These are phyloP conservation scores for Pichia rugopelliculosa DNA, from an alignment of 805 yeast species.

Conservation along the genomic window DNA sequence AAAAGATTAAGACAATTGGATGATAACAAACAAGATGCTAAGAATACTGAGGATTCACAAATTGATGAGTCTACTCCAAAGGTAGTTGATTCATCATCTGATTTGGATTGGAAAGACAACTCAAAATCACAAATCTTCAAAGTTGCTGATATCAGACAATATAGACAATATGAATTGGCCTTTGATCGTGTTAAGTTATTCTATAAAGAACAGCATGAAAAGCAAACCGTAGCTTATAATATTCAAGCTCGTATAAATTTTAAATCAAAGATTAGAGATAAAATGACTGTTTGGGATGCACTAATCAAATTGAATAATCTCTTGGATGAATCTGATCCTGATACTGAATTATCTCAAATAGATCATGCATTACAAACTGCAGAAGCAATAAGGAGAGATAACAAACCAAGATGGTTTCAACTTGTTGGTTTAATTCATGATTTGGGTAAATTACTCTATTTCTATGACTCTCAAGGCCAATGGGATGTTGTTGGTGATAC, in stretches of 20 bases:
- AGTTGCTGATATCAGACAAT: slow-evolving; percentile 28
- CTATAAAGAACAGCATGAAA: slow-evolving; percentile 60
- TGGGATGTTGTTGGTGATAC: slow-evolving; percentile 82
- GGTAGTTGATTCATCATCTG: not conserved
- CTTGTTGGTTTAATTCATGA: slow-evolving; percentile 67
- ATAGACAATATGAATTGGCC: slow-evolving; percentile 62
- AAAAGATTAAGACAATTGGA: slow-evolving; percentile 9
- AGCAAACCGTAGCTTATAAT: slow-evolving; percentile 66
- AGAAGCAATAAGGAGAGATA: slow-evolving; percentile 61
- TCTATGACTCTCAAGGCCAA: slow-evolving; percentile 65
- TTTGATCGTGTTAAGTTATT: slow-evolving; percentile 60
- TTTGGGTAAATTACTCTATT: slow-evolving; percentile 60
- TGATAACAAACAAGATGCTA: not conserved
- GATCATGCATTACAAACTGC: slow-evolving; percentile 74
- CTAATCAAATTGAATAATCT: slow-evolving; percentile 51
- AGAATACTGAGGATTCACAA: slow-evolving; percentile 6
- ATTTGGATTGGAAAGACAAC: slow-evolving; percentile 19
- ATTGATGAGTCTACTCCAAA: slow-evolving; percentile 2
- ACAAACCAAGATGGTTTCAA: slow-evolving; percentile 71
- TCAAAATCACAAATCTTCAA: slow-evolving; percentile 17
- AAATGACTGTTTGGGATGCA: slow-evolving; percentile 70
- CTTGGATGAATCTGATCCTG: slow-evolving; percentile 69
- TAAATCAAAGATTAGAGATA: slow-evolving; percentile 58
- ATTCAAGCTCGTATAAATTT: slow-evolving; percentile 65
- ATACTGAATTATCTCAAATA: slow-evolving; percentile 65